Evolutionary conservation across 257 asterid species (phyloP).

Genomic region (Sherardia arvensis): DNA sequence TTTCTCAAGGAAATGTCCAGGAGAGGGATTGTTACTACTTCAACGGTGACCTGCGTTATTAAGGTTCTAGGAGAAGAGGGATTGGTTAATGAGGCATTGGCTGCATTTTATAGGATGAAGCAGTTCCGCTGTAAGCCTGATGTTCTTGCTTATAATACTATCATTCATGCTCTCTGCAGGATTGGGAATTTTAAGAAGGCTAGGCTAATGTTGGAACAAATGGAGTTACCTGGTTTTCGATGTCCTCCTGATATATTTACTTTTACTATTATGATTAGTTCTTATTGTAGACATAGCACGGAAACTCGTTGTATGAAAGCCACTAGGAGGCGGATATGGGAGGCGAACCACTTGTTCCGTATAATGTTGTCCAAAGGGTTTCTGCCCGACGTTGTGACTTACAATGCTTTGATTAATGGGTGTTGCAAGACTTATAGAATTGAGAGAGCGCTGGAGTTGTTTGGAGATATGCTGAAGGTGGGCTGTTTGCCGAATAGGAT

Average conservation of each 20-base stretch:
- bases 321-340: slow-evolving; percentile 74
- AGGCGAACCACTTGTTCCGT: slow-evolving; percentile 84
- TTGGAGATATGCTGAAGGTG: slow-evolving; percentile 60
- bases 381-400: slow-evolving; percentile 91
- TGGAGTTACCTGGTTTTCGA: slow-evolving; percentile 87
- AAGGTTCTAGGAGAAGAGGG: slow-evolving; percentile 85
- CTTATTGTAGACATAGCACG: slow-evolving; percentile 64
- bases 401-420: slow-evolving; percentile 80
- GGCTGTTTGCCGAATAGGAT: slow-evolving; percentile 72
- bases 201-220: slow-evolving; percentile 60
- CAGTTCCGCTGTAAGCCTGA: slow-evolving; percentile 80
- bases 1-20: slow-evolving; percentile 73
- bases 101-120: slow-evolving; percentile 81
- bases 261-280: slow-evolving; percentile 70
- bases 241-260: slow-evolving; percentile 73
- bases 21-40: slow-evolving; percentile 54
- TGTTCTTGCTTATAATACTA: slow-evolving; percentile 62
- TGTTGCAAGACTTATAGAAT: slow-evolving; percentile 87
- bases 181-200: slow-evolving; percentile 81
- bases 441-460: slow-evolving; percentile 79
- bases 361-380: slow-evolving; percentile 78
- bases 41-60: slow-evolving; percentile 66
- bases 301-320: slow-evolving; percentile 79
- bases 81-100: slow-evolving; percentile 65
- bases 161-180: slow-evolving; percentile 66